Evolutionary conservation across 345 rosid species (phyloP).

Genomic region (Murraya koenigii): DNA sequence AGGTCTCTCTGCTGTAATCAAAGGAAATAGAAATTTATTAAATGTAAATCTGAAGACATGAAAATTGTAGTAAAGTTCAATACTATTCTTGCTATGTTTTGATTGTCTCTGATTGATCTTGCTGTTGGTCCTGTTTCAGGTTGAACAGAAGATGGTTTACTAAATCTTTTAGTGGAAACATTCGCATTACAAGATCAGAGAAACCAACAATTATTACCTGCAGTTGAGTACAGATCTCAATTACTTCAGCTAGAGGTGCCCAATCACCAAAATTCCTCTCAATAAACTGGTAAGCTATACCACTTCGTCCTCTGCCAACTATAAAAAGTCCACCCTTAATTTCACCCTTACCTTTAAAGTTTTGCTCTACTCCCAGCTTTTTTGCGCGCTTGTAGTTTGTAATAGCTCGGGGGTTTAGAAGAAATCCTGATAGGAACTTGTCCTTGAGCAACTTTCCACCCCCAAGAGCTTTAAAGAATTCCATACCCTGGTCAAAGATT

Average conservation of each 20-base stretch:
- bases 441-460: constrained; percentile 61
- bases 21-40: background rate
- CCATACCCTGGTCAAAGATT: constrained; percentile 44
- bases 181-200: background rate
- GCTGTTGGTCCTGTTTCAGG: constrained; percentile 39
- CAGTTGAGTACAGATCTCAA: constrained; percentile 46
- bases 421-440: constrained; percentile 58
- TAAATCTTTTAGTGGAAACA: background rate
- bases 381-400: constrained; percentile 66
- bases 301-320: constrained; percentile 48
- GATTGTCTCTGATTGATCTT: constrained; percentile 21
- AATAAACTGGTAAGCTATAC: constrained; percentile 60
- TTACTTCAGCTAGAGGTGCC: constrained; percentile 59
- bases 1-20: background rate
- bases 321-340: constrained; percentile 64
- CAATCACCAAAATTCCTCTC: constrained; percentile 74
- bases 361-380: constrained; percentile 43
- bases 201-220: constrained; percentile 37
- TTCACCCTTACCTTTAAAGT: constrained; percentile 62
- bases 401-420: constrained; percentile 61
- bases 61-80: constrained; percentile 6
- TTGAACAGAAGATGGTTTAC: constrained; percentile 20
- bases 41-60: background rate
- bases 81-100: constrained; percentile 12
- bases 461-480: constrained; percentile 65